Percentiles rank a stretch among this genome's conserved stretches.
These are phyloP conservation scores for Carex kokanica DNA, from an alignment of 176 grass and related monocot genomes.

Conservation along the genomic window DNA sequence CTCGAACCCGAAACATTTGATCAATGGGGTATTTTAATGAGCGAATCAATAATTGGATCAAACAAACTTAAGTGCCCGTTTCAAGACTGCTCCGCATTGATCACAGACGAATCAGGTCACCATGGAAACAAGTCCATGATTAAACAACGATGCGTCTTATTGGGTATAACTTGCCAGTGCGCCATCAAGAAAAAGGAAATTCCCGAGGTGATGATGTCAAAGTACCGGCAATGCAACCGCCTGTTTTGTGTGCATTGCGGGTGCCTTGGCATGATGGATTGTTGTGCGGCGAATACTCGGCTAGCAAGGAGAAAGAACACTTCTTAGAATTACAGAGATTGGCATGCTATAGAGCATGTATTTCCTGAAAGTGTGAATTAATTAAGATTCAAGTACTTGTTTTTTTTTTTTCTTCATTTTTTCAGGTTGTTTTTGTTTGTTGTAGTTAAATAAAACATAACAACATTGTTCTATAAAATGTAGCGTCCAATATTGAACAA, in stretches of 20 bases:
- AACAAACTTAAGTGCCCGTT: neutral
- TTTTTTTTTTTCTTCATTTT: too few species aligned
- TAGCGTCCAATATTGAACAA: too few species aligned
- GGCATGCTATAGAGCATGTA: neutral
- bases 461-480: too few species aligned
- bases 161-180: neutral
- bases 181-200: conserved; percentile 12
- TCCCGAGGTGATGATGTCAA: neutral
- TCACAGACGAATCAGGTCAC: neutral
- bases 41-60: neutral
- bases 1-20: conserved; percentile 1
- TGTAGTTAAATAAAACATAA: neutral
- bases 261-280: conserved; percentile 12
- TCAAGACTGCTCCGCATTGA: neutral
- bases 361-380: neutral
- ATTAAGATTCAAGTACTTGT: too few species aligned
- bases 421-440: too few species aligned
- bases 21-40: neutral
- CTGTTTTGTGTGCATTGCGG: neutral
- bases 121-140: neutral
- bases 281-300: neutral
- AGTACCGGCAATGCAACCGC: neutral
- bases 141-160: neutral
- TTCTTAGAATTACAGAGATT: conserved; percentile 13
- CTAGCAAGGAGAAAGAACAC: neutral